These are phyloP conservation scores for Piromyces sp. DNA, from an alignment of 192 early-diverging fungal genomes.

Conservation along the genomic window DNA sequence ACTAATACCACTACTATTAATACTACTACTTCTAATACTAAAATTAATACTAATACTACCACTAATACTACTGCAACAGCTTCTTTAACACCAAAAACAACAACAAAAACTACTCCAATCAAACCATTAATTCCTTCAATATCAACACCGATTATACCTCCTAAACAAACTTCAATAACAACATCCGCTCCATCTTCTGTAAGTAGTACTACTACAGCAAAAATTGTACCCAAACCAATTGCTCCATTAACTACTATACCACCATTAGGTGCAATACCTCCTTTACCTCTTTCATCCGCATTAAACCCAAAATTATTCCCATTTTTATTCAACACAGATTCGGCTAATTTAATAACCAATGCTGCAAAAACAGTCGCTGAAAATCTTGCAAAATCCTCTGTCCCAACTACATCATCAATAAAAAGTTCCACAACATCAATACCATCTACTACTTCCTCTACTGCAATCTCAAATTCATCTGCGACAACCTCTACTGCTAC, in stretches of 20 bases:
- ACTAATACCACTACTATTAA: too few species aligned
- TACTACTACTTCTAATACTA: background rate
- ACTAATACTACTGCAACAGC: background rate
- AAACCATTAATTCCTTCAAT: background rate
- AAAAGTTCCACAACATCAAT: background rate
- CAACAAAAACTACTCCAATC: background rate
- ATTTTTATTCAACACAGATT: background rate
- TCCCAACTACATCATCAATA: background rate
- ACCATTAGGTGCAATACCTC: background rate
- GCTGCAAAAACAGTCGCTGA: background rate
- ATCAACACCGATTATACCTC: background rate
- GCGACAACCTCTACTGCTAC: too few species aligned
- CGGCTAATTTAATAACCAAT: background rate
- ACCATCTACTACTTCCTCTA: background rate
- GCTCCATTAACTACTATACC: background rate
- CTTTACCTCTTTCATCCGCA: background rate
- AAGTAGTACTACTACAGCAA: background rate
- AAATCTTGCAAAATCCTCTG: background rate
- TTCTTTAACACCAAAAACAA: background rate
- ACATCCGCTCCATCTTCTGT: background rate
- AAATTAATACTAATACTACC: background rate
- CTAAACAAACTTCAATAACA: background rate
- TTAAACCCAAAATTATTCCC: background rate
- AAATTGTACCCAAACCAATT: background rate
- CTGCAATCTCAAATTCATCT: too few species aligned